These are phyloP conservation scores for Drechslera avenae DNA, from an alignment of 2,329 filamentous ascomycete species.

Conservation along the genomic window DNA sequence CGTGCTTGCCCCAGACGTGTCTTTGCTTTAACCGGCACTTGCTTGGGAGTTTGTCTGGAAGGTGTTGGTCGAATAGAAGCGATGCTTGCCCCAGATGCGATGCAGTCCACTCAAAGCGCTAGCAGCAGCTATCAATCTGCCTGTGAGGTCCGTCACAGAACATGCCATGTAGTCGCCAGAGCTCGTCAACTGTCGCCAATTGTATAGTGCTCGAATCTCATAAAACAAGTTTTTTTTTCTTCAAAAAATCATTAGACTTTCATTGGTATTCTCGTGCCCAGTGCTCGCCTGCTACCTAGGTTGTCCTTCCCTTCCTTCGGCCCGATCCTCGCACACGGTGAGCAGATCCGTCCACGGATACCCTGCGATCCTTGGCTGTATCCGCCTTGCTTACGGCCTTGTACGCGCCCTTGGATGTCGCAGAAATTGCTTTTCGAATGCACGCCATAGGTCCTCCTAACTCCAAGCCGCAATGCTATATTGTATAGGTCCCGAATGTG, in stretches of 20 bases:
- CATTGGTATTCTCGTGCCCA: conserved; percentile 17
- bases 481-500: conserved; percentile 22
- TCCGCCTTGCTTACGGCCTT: conserved; percentile 16
- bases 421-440: conserved; percentile 40
- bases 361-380: conserved; percentile 15
- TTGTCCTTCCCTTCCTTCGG: conserved; percentile 18
- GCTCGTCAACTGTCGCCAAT: neutral
- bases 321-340: conserved; percentile 16
- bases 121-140: conserved; percentile 8
- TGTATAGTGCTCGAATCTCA: too few relatives aligned
- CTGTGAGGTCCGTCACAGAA: neutral
- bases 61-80: conserved; percentile 23
- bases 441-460: conserved; percentile 37
- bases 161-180: conserved; percentile 4
- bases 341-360: conserved; percentile 15
- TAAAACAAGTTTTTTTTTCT: neutral
- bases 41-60: conserved; percentile 15
- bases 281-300: conserved; percentile 15
- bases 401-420: conserved; percentile 16
- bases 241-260: conserved; percentile 22
- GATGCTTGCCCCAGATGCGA: conserved; percentile 3
- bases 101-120: conserved; percentile 27
- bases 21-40: conserved; percentile 11
- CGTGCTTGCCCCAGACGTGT: conserved; percentile 4
- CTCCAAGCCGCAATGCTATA: conserved; percentile 46